phyloP scores from a whole-genome alignment of 192 early-diverging fungal species.

The Martensiomyces pterosporus region DNA sequence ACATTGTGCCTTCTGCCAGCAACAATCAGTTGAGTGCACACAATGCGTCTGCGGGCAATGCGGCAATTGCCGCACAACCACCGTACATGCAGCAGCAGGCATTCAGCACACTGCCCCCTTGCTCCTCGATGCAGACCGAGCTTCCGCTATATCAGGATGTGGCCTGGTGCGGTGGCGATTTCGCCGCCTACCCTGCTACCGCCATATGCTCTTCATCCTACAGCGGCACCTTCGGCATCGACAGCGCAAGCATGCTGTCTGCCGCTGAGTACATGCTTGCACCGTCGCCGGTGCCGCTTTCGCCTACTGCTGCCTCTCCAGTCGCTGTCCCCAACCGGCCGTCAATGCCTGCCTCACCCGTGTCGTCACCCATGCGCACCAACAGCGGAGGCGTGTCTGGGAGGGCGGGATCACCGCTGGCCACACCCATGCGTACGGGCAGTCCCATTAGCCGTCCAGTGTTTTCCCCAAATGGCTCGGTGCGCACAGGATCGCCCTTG shows the following conservation, averaged over 20 bases:
- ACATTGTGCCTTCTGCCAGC: not conserved
- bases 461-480: not conserved
- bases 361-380: too few species aligned
- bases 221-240: too few species aligned
- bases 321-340: too few species aligned
- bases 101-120: slow-evolving; percentile 1
- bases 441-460: not conserved
- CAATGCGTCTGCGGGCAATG: too few species aligned
- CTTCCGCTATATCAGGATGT: slow-evolving; percentile 45
- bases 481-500: not conserved
- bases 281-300: not conserved
- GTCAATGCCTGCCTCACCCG: too few species aligned
- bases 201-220: too few species aligned
- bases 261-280: not conserved
- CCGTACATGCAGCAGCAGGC: slow-evolving; percentile 15
- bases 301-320: not conserved
- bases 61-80: slow-evolving; percentile 4
- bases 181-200: not conserved
- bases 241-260: too few species aligned
- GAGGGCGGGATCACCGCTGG: not conserved
- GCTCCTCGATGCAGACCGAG: slow-evolving; percentile 12
- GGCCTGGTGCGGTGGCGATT: slow-evolving; percentile 35
- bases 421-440: not conserved
- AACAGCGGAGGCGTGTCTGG: too few species aligned
- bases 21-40: too few species aligned